A percentile compares a stretch with the other conserved stretches of the same genome.
phyloP scores from a whole-genome alignment of 169 alveolate genomes.

The Plasmodium cynomolgi region DNA sequence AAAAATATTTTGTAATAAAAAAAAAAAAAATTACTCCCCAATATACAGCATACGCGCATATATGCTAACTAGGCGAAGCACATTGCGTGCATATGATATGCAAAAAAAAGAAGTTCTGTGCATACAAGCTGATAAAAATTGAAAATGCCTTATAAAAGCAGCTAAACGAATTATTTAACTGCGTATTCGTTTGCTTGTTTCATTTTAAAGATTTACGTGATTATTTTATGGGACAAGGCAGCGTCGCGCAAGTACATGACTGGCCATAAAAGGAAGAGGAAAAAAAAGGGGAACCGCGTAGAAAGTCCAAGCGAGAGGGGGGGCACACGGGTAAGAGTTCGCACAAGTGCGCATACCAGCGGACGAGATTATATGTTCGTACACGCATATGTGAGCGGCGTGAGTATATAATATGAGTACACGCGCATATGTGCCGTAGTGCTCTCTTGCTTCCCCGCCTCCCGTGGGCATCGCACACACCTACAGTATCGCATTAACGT shows the following conservation, averaged over 20 bases:
- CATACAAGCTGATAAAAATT: background rate
- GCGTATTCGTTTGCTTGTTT: background rate
- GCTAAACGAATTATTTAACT: slow-evolving; percentile 1
- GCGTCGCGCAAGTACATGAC: background rate
- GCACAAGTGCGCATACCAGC: background rate
- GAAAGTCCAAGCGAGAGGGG: background rate
- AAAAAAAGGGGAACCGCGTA: background rate
- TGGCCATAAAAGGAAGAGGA: background rate
- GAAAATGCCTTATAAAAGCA: background rate
- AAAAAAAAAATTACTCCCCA: background rate
- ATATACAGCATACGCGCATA: background rate
- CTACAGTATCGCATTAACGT: background rate
- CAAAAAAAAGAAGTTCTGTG: background rate
- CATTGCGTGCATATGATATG: background rate
- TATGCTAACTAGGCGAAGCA: background rate
- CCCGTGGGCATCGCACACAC: background rate
- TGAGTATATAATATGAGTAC: background rate
- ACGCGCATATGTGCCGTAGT: background rate
- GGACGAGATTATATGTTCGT: background rate
- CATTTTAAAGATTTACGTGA: slow-evolving; percentile 1
- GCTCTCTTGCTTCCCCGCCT: background rate
- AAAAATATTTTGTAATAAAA: background rate
- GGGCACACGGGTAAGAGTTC: background rate
- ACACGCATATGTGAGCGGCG: background rate
- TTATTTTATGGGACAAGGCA: slow-evolving; percentile 11